These are phyloP conservation scores for Cercophora newfieldiana DNA, from an alignment of 495 filamentous ascomycete genomes.

Conservation along the genomic window DNA sequence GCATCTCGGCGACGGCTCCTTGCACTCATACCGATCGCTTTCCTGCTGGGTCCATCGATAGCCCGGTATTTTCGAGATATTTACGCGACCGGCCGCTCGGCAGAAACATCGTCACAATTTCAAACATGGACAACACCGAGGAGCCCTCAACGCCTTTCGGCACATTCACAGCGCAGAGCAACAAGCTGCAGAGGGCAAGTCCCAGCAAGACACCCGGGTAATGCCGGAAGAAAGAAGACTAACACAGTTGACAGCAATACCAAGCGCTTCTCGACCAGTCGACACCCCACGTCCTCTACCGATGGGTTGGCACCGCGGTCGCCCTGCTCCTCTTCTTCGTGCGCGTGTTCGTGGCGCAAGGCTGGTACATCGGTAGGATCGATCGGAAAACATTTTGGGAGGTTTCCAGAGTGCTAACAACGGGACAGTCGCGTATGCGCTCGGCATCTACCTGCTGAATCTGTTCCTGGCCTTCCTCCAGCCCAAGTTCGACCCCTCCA, in stretches of 20 bases:
- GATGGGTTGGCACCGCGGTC: conserved; percentile 80
- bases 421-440: conserved; percentile 82
- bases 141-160: conserved; percentile 36
- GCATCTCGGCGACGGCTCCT: not conserved
- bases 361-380: conserved; percentile 96
- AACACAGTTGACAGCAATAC: conserved; percentile 65
- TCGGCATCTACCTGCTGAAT: conserved; percentile 98
- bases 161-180: conserved; percentile 33
- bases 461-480: conserved; percentile 98
- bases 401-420: not conserved
- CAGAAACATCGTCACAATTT: conserved; percentile 12
- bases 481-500: conserved; percentile 97
- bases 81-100: not conserved
- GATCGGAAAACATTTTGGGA: not conserved
- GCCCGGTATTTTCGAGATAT: not conserved
- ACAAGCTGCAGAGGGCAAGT: conserved; percentile 45
- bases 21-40: not conserved
- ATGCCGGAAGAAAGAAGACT: not conserved
- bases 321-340: conserved; percentile 80
- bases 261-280: conserved; percentile 92
- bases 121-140: conserved; percentile 30
- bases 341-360: conserved; percentile 85
- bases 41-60: not conserved
- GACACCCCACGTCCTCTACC: conserved; percentile 81
- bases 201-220: no score